Conservation (phyloP, 2,329 filamentous ascomycete species). For the Epichloe aotearoae region DNA sequence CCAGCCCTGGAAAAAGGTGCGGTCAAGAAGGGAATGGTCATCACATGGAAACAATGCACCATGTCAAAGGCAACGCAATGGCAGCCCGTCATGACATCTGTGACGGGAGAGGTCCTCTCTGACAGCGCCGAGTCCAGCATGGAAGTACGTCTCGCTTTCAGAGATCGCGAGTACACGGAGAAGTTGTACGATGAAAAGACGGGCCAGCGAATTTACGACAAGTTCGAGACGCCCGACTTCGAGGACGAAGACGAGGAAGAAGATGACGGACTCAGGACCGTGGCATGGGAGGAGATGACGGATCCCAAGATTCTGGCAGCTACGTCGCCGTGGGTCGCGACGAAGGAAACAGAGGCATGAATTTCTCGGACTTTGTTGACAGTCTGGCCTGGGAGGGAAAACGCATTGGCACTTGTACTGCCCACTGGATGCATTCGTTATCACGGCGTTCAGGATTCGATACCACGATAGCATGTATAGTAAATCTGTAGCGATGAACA, state of each 20-base stretch:
- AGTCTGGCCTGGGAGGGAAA: too few relatives aligned
- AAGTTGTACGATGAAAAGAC: slow-evolving; percentile 51
- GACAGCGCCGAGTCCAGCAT: slow-evolving; percentile 38
- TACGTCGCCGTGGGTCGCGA: slow-evolving; percentile 7
- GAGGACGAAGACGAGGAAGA: slow-evolving; percentile 46
- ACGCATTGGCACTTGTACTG: too few relatives aligned
- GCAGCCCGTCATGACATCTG: slow-evolving; percentile 49
- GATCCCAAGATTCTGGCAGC: slow-evolving; percentile 51
- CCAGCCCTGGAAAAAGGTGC: slow-evolving; percentile 34
- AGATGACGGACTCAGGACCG: slow-evolving; percentile 47
- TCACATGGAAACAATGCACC: slow-evolving; percentile 54
- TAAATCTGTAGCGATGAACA: background rate
- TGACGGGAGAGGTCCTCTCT: slow-evolving; percentile 54
- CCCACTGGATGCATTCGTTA: background rate
- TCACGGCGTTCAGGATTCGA: background rate
- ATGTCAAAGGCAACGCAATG: slow-evolving; percentile 50
- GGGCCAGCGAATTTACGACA: slow-evolving; percentile 60
- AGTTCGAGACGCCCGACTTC: slow-evolving; percentile 60
- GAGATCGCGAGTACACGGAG: slow-evolving; percentile 48
- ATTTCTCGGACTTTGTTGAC: background rate
- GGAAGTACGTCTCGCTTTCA: slow-evolving; percentile 51
- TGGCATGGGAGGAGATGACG: slow-evolving; percentile 50
- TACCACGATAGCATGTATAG: background rate
- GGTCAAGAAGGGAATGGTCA: slow-evolving; percentile 44
- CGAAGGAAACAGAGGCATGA: background rate